Evolutionary conservation across 1,284 basidiomycete species (phyloP).

Genomic region (Cryptococcus deneoformans): DNA sequence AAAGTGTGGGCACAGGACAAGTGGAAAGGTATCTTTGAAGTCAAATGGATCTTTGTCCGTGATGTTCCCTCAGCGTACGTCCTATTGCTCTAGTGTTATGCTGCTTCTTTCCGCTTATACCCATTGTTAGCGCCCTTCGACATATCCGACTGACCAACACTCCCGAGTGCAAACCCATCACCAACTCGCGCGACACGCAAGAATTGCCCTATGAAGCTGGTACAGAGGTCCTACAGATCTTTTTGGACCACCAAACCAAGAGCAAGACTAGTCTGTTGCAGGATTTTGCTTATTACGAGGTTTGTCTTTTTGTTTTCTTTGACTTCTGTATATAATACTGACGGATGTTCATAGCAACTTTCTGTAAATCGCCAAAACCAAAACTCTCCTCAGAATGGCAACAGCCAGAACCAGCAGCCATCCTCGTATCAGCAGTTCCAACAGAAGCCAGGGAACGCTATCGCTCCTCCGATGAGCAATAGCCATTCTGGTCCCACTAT

Average conservation of each 20-base stretch:
- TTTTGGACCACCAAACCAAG: constrained; percentile 76
- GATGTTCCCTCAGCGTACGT: constrained; percentile 87
- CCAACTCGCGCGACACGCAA: constrained; percentile 69
- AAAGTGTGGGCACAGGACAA: constrained; percentile 98
- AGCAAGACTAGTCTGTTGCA: constrained; percentile 87
- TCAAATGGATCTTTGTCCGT: constrained; percentile 91
- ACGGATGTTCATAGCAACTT: constrained; percentile 10
- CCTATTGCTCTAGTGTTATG: constrained; percentile 20
- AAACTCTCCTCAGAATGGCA: neutral
- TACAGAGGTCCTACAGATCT: constrained; percentile 90
- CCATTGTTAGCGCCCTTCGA: constrained; percentile 20
- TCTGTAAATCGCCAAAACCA: constrained; percentile 8
- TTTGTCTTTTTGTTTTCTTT: constrained; percentile 52
- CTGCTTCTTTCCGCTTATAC: neutral
- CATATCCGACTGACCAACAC: constrained; percentile 68
- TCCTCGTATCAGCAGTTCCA: constrained; percentile 2
- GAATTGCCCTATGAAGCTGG: constrained; percentile 91
- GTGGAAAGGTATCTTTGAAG: constrained; percentile 97
- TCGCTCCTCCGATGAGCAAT: neutral
- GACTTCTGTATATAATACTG: constrained; percentile 36
- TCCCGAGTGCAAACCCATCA: constrained; percentile 92
- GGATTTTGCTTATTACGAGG: constrained; percentile 92
- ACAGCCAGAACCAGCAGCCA: constrained; percentile 8
- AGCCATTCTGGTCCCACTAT: constrained; percentile 1
- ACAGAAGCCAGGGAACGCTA: neutral